These are phyloP conservation scores for Mastigamoeba balamuthi DNA, from an alignment of 78 protist genomes.

Conservation along the genomic window DNA sequence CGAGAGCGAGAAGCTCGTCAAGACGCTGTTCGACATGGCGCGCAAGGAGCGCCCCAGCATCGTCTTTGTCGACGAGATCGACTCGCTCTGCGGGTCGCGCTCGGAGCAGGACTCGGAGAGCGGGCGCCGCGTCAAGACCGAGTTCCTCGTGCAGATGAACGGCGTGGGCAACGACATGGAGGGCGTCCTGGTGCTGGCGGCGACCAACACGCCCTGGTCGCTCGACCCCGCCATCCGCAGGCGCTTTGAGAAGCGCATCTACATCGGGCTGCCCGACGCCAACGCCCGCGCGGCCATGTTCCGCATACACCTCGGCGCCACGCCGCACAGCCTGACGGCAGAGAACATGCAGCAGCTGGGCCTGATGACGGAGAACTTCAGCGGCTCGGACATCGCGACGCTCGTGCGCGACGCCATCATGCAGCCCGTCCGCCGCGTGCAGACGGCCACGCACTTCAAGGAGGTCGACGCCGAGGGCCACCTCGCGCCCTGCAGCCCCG, in stretches of 20 bases:
- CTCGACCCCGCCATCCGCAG: constrained; percentile 95
- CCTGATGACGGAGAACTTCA: constrained; percentile 21
- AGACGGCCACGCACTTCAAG: constrained; percentile 90
- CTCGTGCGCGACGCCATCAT: constrained; percentile 86
- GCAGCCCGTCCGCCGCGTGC: constrained; percentile 87
- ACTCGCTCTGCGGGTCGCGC: constrained; percentile 79
- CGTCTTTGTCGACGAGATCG: constrained; percentile 98
- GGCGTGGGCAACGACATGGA: constrained; percentile 81
- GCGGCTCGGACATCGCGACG: constrained; percentile 85
- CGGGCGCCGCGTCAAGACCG: constrained; percentile 94
- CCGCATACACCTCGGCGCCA: constrained; percentile 67
- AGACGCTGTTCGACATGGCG: constrained; percentile 90
- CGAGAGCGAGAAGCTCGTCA: constrained; percentile 88
- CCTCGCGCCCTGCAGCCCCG: constrained; percentile 55
- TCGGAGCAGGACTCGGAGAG: constrained; percentile 85
- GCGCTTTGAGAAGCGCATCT: constrained; percentile 60
- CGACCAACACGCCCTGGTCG: constrained; percentile 97
- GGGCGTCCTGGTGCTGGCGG: constrained; percentile 94
- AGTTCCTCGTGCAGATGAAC: constrained; percentile 95
- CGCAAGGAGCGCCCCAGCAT: constrained; percentile 79
- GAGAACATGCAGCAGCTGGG: neutral
- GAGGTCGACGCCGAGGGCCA: constrained; percentile 12
- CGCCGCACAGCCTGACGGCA: constrained; percentile 49
- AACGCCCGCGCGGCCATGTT: constrained; percentile 78
- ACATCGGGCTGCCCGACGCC: constrained; percentile 52